Evolutionary conservation across 306 rosid species (phyloP).

Genomic region (Castanea mollissima): DNA sequence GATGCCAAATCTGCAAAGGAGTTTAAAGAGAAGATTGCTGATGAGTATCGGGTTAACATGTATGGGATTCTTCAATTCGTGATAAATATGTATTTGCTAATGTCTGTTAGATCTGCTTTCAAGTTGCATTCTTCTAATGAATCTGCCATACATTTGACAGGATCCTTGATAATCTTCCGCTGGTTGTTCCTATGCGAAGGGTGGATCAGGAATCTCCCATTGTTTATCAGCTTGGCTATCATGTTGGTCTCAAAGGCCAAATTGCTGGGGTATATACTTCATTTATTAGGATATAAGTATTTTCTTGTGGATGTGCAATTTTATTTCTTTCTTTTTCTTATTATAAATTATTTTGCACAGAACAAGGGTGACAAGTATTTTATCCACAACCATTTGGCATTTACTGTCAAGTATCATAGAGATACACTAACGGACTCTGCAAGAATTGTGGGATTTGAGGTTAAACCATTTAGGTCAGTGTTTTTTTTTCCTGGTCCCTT

Average conservation of each 20-base stretch:
- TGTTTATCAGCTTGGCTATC: slow-evolving; percentile 84
- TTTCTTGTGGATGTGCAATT: slow-evolving; percentile 14
- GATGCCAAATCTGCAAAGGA: slow-evolving; percentile 82
- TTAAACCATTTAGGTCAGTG: slow-evolving; percentile 75
- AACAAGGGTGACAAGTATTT: slow-evolving; percentile 79
- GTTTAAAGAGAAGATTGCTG: slow-evolving; percentile 89
- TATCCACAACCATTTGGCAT: slow-evolving; percentile 91
- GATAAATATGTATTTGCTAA: neutral
- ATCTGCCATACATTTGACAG: slow-evolving; percentile 39
- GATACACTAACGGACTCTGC: slow-evolving; percentile 72
- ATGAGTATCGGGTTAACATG: slow-evolving; percentile 98
- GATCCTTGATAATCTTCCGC: slow-evolving; percentile 95
- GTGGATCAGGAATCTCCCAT: slow-evolving; percentile 67
- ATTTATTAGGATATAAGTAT: slow-evolving; percentile 19
- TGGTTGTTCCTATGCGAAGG: slow-evolving; percentile 77
- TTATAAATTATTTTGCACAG: slow-evolving; percentile 41
- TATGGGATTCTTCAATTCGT: slow-evolving; percentile 30
- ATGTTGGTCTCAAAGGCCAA: slow-evolving; percentile 88
- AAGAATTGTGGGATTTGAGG: slow-evolving; percentile 98
- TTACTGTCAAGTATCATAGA: slow-evolving; percentile 81
- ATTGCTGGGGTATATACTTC: slow-evolving; percentile 58
- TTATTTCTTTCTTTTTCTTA: slow-evolving; percentile 23
- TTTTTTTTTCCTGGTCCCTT: slow-evolving; percentile 5
- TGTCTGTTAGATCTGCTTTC: neutral
- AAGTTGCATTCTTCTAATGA: slow-evolving; percentile 17